Conservation (phyloP, 192 early-diverging fungal species). For the Coemansia sp. region DNA sequence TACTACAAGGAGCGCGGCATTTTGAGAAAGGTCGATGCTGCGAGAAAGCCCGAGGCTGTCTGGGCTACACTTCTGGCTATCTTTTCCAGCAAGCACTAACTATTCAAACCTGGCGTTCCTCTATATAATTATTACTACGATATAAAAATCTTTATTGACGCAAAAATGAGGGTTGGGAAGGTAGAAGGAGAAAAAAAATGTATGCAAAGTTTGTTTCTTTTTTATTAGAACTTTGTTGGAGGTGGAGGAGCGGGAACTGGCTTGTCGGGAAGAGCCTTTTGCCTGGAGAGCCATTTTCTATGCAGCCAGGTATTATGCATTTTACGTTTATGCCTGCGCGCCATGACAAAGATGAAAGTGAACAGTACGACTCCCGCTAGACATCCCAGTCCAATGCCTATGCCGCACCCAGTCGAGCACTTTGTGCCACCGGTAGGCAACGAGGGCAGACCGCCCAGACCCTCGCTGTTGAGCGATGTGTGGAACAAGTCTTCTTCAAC, state of each 20-base stretch:
- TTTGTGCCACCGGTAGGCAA: constrained; percentile 12
- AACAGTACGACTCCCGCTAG: constrained; percentile 28
- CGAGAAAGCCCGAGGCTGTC: constrained; percentile 82
- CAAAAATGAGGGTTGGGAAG: not conserved
- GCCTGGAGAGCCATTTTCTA: constrained; percentile 40
- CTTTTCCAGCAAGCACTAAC: constrained; percentile 61
- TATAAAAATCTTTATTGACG: constrained; percentile 7
- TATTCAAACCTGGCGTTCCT: not conserved
- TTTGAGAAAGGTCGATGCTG: constrained; percentile 88
- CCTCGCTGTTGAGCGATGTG: constrained; percentile 4
- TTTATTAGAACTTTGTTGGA: constrained; percentile 27
- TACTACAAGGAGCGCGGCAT: constrained; percentile 97
- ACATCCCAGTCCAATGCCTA: constrained; percentile 49
- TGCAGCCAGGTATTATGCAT: constrained; percentile 31
- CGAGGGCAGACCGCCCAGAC: constrained; percentile 2
- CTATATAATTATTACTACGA: not conserved
- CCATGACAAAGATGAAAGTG: constrained; percentile 39
- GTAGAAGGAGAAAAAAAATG: not conserved
- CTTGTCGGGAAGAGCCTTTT: constrained; percentile 49
- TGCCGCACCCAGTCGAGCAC: constrained; percentile 43
- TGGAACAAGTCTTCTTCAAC: not conserved
- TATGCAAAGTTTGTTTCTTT: not conserved
- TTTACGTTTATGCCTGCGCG: constrained; percentile 42
- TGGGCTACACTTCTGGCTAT: constrained; percentile 89
- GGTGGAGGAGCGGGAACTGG: constrained; percentile 42